phyloP scores from a whole-genome alignment of 345 rosid genomes.

The Gossypium australe region DNA sequence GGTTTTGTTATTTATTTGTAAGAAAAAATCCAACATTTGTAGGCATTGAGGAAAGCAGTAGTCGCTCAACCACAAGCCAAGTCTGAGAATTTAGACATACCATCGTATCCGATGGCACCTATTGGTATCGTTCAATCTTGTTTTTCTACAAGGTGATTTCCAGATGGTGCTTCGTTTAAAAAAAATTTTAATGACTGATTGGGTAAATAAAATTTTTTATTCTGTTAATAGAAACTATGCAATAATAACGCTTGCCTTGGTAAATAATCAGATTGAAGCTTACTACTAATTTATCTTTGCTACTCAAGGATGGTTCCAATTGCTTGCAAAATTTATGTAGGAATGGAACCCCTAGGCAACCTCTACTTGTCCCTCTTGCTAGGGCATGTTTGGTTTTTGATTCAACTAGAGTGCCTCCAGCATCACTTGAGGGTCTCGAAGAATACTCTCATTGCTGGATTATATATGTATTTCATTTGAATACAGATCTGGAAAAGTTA shows the following conservation, averaged over 20 bases:
- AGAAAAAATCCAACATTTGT: not conserved
- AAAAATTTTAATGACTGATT: not conserved
- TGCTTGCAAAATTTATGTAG: constrained; percentile 30
- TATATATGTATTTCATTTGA: constrained; percentile 83
- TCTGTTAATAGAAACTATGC: not conserved
- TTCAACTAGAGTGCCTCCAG: constrained; percentile 75
- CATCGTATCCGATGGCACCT: constrained; percentile 67
- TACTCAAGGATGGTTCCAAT: not conserved
- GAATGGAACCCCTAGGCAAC: constrained; percentile 93
- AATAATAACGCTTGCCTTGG: not conserved
- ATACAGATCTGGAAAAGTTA: constrained; percentile 83
- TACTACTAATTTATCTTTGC: not conserved
- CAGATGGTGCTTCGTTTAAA: not conserved
- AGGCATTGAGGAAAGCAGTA: constrained; percentile 72
- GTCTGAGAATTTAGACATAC: constrained; percentile 32
- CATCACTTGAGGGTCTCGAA: constrained; percentile 83
- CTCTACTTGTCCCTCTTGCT: constrained; percentile 80
- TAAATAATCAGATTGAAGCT: not conserved
- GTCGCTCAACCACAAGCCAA: constrained; percentile 38
- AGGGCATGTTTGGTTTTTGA: constrained; percentile 71
- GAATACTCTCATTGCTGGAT: constrained; percentile 97
- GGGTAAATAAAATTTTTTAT: not conserved
- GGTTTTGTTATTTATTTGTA: not conserved
- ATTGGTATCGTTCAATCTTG: constrained; percentile 74
- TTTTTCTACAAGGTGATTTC: constrained; percentile 49